A percentile compares a stretch with the other conserved stretches of the same genome.
These are phyloP conservation scores for Trypanosoma conorhini DNA, from an alignment of 208 protist species.

Conservation along the genomic window DNA sequence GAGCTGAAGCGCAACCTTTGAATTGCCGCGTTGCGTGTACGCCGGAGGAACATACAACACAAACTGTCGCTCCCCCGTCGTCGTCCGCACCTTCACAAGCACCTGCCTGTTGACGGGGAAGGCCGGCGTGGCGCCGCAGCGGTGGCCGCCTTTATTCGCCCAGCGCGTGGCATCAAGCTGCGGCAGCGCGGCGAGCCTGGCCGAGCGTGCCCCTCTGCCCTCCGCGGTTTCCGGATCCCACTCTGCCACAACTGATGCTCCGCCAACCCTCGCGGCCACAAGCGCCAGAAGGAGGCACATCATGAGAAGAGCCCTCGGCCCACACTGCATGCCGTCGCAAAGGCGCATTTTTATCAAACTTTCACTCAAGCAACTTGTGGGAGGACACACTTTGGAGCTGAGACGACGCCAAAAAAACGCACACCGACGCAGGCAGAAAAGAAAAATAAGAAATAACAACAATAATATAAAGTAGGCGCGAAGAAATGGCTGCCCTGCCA, in stretches of 20 bases:
- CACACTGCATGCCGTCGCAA: not conserved
- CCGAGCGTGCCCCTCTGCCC: not conserved
- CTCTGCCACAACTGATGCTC: not conserved
- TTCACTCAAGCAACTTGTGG: not conserved
- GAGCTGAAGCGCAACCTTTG: conserved; percentile 38
- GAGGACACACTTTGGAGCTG: not conserved
- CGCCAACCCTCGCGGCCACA: not conserved
- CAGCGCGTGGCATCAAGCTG: conserved; percentile 1
- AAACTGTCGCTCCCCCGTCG: conserved; percentile 31
- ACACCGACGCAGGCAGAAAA: not conserved
- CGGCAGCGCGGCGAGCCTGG: not conserved
- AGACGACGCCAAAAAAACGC: not conserved
- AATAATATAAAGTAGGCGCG: not conserved
- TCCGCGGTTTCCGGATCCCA: not conserved
- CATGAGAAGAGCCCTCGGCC: not conserved
- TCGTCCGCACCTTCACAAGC: conserved; percentile 37
- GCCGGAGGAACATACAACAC: conserved; percentile 48
- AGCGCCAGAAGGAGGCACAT: not conserved
- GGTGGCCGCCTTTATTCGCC: not conserved
- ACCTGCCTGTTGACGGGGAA: conserved; percentile 34
- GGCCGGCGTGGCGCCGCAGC: conserved; percentile 13
- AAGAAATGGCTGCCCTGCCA: not conserved
- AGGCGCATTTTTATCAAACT: not conserved
- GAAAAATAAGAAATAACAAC: conserved; percentile 1
- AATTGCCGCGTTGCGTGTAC: conserved; percentile 11